These are phyloP conservation scores for Pulveroboletus sp. DNA, from an alignment of 768 basidiomycete species.

Conservation along the genomic window DNA sequence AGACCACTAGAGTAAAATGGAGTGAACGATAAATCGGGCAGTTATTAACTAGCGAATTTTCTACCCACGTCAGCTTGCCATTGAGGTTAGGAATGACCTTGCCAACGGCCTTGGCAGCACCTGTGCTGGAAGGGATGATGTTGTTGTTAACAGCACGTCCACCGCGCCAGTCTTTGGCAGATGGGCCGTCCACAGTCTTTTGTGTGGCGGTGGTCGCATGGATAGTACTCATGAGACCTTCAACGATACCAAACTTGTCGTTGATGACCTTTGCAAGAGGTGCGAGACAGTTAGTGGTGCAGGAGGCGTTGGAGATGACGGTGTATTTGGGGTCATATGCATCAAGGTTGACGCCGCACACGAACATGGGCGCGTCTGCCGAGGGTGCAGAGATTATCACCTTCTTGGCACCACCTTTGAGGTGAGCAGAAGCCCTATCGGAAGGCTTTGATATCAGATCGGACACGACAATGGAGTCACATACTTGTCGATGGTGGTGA, in stretches of 20 bases:
- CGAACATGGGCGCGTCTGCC: constrained; percentile 94
- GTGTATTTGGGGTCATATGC: constrained; percentile 83
- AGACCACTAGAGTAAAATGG: constrained; percentile 57
- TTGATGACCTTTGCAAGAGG: constrained; percentile 97
- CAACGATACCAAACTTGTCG: constrained; percentile 94
- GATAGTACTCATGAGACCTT: constrained; percentile 98
- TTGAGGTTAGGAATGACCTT: constrained; percentile 96
- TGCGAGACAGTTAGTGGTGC: constrained; percentile 99
- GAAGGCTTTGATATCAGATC: constrained; percentile 2
- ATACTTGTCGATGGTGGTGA: constrained; percentile 89
- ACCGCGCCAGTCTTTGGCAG: constrained; percentile 96
- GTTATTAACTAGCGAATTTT: neutral
- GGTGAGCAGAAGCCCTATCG: constrained; percentile 79
- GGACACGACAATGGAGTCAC: constrained; percentile 27
- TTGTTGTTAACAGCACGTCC: constrained; percentile 95
- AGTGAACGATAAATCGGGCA: constrained; percentile 4
- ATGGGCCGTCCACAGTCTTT: constrained; percentile 94
- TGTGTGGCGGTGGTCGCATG: constrained; percentile 96
- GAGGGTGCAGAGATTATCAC: constrained; percentile 99
- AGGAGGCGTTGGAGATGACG: constrained; percentile 98
- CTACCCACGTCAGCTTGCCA: constrained; percentile 95
- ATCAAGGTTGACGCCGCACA: constrained; percentile 94
- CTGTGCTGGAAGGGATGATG: constrained; percentile 99
- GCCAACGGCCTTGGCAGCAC: constrained; percentile 98
- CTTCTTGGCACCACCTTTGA: constrained; percentile 99